Evolutionary conservation across 2,329 filamentous ascomycete genomes (phyloP).

Genomic region (Talaromyces islandicus): DNA sequence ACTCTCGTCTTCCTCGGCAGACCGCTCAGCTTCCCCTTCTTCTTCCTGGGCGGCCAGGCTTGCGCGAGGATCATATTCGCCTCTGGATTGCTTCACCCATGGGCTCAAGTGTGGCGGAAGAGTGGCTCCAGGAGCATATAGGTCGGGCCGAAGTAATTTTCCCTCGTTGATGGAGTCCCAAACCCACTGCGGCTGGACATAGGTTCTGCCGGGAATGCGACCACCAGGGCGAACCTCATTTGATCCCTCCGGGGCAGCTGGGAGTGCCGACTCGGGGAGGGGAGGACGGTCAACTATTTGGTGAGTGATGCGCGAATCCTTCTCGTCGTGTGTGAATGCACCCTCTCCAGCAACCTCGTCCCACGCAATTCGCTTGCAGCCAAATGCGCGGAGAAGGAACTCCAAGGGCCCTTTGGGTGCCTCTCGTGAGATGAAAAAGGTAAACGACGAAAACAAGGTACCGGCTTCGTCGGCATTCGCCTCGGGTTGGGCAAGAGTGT

Average conservation of each 20-base stretch:
- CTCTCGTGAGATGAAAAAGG: conserved; percentile 89
- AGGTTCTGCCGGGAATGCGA: conserved; percentile 83
- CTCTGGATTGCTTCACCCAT: conserved; percentile 81
- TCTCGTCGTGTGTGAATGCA: conserved; percentile 84
- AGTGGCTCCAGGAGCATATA: conserved; percentile 84
- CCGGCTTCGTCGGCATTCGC: conserved; percentile 60
- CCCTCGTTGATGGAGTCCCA: conserved; percentile 96
- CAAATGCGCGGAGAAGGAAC: conserved; percentile 88
- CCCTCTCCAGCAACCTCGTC: conserved; percentile 85
- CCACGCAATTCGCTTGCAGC: conserved; percentile 95
- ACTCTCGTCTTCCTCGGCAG: conserved; percentile 49
- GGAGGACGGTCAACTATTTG: conserved; percentile 90
- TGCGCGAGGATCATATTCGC: conserved; percentile 85
- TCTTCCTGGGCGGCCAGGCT: conserved; percentile 82
- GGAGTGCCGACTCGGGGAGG: conserved; percentile 52
- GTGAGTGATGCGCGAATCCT: conserved; percentile 85
- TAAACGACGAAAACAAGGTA: conserved; percentile 79
- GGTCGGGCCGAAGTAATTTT: conserved; percentile 75
- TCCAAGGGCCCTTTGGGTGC: conserved; percentile 85
- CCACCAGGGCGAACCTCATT: conserved; percentile 53
- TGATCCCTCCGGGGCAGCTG: conserved; percentile 35
- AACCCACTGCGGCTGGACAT: conserved; percentile 96
- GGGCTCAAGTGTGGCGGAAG: conserved; percentile 93
- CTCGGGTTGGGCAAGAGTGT: conserved; percentile 75
- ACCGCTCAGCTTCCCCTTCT: conserved; percentile 73